Conservation (phyloP, 108 stramenopile genomes). For the Skeletonema marinoi region DNA sequence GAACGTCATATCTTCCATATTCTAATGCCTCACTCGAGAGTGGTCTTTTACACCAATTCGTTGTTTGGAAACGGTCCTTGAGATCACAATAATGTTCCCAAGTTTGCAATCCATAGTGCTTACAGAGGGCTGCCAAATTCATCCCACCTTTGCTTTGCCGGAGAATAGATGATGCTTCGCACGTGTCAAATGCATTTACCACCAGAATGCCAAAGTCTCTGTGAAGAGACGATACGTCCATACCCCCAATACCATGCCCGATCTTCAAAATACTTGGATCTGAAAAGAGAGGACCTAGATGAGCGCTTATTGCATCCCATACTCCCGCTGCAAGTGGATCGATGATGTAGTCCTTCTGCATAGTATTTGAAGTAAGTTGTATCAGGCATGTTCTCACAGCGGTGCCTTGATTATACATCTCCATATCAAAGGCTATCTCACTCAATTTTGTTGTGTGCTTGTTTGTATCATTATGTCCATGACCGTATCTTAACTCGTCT, state of each 20-base stretch:
- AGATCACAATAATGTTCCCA: slow-evolving; percentile 55
- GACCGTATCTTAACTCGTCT: slow-evolving; percentile 48
- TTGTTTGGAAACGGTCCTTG: slow-evolving; percentile 82
- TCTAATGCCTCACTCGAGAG: slow-evolving; percentile 81
- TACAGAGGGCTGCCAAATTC: slow-evolving; percentile 67
- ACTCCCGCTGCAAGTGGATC: slow-evolving; percentile 77
- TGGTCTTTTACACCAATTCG: slow-evolving; percentile 92
- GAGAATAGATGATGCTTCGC: slow-evolving; percentile 70
- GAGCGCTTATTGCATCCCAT: slow-evolving; percentile 58
- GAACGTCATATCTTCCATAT: slow-evolving; percentile 87
- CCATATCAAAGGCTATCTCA: slow-evolving; percentile 86
- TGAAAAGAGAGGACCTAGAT: slow-evolving; percentile 79
- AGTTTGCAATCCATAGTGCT: slow-evolving; percentile 67
- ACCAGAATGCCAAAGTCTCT: slow-evolving; percentile 94
- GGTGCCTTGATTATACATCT: slow-evolving; percentile 57
- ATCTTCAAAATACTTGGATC: slow-evolving; percentile 91
- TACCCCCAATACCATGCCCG: slow-evolving; percentile 87
- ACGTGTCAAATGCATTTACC: slow-evolving; percentile 95
- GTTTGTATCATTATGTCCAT: background rate
- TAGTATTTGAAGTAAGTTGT: slow-evolving; percentile 62
- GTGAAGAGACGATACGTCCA: slow-evolving; percentile 89
- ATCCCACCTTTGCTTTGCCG: slow-evolving; percentile 28
- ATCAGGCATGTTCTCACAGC: slow-evolving; percentile 66
- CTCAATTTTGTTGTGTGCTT: background rate
- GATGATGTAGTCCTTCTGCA: slow-evolving; percentile 74